phyloP scores from a whole-genome alignment of 176 grass and related monocot species.

The Carex scoparia region DNA sequence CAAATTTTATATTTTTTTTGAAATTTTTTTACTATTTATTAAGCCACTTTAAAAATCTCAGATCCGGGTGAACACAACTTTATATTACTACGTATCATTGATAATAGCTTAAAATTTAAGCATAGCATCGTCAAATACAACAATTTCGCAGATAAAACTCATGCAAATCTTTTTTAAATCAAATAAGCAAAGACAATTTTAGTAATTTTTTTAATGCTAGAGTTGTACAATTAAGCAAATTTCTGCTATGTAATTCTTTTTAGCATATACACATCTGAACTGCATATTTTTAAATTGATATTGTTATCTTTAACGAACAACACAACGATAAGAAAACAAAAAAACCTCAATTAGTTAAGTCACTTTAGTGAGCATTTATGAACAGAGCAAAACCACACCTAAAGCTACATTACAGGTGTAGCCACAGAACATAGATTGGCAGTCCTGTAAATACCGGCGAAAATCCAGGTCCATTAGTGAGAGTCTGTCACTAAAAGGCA shows the following conservation, averaged over 20 bases:
- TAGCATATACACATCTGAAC: too few relatives aligned
- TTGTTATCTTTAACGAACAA: neutral
- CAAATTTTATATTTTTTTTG: too few relatives aligned
- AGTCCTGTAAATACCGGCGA: neutral
- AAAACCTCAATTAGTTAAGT: neutral
- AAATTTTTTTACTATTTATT: too few relatives aligned
- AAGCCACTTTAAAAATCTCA: too few relatives aligned
- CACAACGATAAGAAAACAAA: neutral
- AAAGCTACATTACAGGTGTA: neutral
- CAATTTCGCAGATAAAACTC: neutral
- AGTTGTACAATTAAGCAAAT: neutral
- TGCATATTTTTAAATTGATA: neutral
- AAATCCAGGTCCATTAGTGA: neutral
- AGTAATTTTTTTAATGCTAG: neutral
- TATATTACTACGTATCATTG: neutral
- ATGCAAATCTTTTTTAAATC: neutral
- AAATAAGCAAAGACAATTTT: neutral
- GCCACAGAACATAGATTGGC: neutral
- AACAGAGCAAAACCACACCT: neutral
- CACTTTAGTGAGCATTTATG: neutral
- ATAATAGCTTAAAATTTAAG: neutral
- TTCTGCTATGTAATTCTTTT: neutral
- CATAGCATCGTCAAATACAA: neutral
- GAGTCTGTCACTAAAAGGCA: conserved; percentile 9
- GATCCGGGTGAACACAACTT: neutral